These are phyloP conservation scores for Candida vaughaniae DNA, from an alignment of 805 yeast species.

Conservation along the genomic window DNA sequence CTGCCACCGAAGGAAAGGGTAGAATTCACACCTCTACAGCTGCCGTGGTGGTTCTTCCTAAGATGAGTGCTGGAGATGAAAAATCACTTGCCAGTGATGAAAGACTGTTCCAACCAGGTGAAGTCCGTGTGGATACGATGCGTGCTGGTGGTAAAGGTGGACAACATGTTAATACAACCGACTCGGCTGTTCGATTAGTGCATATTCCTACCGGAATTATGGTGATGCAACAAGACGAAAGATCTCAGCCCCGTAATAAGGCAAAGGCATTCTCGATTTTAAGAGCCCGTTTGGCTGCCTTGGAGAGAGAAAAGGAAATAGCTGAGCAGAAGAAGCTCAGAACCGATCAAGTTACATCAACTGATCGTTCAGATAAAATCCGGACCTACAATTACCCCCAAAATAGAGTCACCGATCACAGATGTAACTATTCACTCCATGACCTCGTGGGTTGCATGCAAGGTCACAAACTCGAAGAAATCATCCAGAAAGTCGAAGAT, in stretches of 20 bases:
- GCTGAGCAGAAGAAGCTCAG: slow-evolving; percentile 66
- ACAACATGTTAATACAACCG: slow-evolving; percentile 96
- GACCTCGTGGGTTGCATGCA: slow-evolving; percentile 54
- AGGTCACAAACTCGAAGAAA: slow-evolving; percentile 33
- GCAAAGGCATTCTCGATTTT: slow-evolving; percentile 87
- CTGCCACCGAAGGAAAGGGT: slow-evolving; percentile 91
- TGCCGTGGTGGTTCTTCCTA: slow-evolving; percentile 91
- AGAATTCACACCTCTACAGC: slow-evolving; percentile 95
- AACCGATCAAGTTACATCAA: slow-evolving; percentile 80
- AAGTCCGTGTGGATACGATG: slow-evolving; percentile 93
- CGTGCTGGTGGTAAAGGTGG: slow-evolving; percentile 97
- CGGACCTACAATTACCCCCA: slow-evolving; percentile 93
- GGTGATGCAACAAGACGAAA: slow-evolving; percentile 89
- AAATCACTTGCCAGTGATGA: slow-evolving; percentile 50
- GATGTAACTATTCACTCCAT: slow-evolving; percentile 79
- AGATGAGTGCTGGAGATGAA: slow-evolving; percentile 59
- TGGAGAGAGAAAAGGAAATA: slow-evolving; percentile 63
- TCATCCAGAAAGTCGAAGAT: slow-evolving; percentile 37
- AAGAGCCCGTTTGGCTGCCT: slow-evolving; percentile 81
- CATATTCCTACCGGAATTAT: slow-evolving; percentile 90
- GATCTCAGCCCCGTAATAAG: slow-evolving; percentile 92
- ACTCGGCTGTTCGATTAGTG: slow-evolving; percentile 90
- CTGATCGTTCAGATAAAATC: slow-evolving; percentile 90
- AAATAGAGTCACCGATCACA: slow-evolving; percentile 89
- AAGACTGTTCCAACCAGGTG: slow-evolving; percentile 78